Evolutionary conservation across 805 yeast genomes (phyloP).

Genomic region (Kuraishia hungarica): DNA sequence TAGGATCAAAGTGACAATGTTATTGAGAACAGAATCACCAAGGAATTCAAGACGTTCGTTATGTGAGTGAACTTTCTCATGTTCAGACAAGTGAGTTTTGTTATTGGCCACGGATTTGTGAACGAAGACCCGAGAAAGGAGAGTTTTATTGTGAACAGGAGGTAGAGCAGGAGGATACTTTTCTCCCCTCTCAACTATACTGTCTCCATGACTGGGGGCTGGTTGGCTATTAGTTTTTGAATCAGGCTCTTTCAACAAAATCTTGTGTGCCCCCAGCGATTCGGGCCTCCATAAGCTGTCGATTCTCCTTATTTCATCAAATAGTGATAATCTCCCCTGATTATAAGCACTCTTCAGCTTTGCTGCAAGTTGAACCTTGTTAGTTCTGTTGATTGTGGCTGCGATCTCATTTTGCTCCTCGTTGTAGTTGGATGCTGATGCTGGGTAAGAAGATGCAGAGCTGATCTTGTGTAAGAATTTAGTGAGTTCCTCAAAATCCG

Average conservation of each 20-base stretch:
- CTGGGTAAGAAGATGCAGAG: slow-evolving; percentile 3
- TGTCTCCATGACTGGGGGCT: background rate
- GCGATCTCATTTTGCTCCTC: slow-evolving; percentile 29
- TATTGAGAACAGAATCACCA: slow-evolving; percentile 81
- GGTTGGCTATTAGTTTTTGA: background rate
- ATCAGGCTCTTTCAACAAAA: slow-evolving; percentile 10
- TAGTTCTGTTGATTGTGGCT: slow-evolving; percentile 41
- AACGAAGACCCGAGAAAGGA: slow-evolving; percentile 65
- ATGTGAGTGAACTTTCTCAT: slow-evolving; percentile 53
- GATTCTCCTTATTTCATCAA: slow-evolving; percentile 38
- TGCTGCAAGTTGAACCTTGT: slow-evolving; percentile 52
- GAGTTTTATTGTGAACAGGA: slow-evolving; percentile 44
- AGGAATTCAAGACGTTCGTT: slow-evolving; percentile 86
- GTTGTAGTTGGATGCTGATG: slow-evolving; percentile 20
- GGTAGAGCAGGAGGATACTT: slow-evolving; percentile 68
- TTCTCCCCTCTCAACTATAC: slow-evolving; percentile 2
- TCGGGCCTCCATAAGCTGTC: slow-evolving; percentile 8
- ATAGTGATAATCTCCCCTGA: slow-evolving; percentile 36
- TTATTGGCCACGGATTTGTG: slow-evolving; percentile 69
- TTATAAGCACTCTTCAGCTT: slow-evolving; percentile 46
- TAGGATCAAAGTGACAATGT: slow-evolving; percentile 60
- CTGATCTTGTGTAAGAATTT: slow-evolving; percentile 14
- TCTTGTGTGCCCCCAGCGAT: slow-evolving; percentile 25
- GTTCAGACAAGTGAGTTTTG: slow-evolving; percentile 43
- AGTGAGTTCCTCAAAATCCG: slow-evolving; percentile 36